A percentile compares a stretch with the other conserved stretches of the same genome.
These are phyloP conservation scores for Amphirosellinia nigrospora DNA, from an alignment of 495 filamentous ascomycete genomes.

Conservation along the genomic window DNA sequence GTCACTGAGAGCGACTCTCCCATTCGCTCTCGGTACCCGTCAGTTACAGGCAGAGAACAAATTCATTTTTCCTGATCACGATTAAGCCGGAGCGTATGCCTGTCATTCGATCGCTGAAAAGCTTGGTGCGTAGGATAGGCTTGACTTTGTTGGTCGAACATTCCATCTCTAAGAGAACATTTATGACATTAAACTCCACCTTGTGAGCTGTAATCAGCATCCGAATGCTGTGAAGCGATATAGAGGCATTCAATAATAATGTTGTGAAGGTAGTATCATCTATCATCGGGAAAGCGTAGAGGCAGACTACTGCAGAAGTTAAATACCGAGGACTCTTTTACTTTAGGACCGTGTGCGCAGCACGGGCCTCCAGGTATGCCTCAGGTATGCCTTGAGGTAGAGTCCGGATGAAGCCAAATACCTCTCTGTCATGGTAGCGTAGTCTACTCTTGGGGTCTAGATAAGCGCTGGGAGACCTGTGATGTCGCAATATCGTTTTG, in stretches of 20 bases:
- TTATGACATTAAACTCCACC: background rate
- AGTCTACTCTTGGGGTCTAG: constrained; percentile 92
- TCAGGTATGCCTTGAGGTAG: constrained; percentile 82
- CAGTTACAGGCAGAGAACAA: constrained; percentile 55
- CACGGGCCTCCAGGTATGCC: constrained; percentile 84
- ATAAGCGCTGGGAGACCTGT: constrained; percentile 87
- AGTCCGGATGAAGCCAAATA: constrained; percentile 78
- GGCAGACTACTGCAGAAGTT: background rate
- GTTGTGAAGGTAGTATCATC: background rate
- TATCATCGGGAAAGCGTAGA: background rate
- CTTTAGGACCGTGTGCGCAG: constrained; percentile 92
- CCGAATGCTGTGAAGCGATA: background rate
- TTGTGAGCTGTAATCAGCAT: background rate
- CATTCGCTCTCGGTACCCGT: constrained; percentile 53
- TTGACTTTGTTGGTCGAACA: constrained; percentile 90
- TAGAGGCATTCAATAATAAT: background rate
- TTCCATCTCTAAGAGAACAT: constrained; percentile 19
- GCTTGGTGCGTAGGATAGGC: constrained; percentile 79
- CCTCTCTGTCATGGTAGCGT: constrained; percentile 86
- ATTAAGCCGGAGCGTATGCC: constrained; percentile 93
- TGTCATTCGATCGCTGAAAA: constrained; percentile 74
- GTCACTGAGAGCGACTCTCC: constrained; percentile 55
- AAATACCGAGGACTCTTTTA: constrained; percentile 28
- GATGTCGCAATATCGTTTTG: constrained; percentile 90
- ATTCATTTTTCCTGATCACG: constrained; percentile 61